Evolutionary conservation across 257 asterid genomes (phyloP), one percentile per base, ranked within the genome.

Genomic region (Solanum pennellii): DNA sequence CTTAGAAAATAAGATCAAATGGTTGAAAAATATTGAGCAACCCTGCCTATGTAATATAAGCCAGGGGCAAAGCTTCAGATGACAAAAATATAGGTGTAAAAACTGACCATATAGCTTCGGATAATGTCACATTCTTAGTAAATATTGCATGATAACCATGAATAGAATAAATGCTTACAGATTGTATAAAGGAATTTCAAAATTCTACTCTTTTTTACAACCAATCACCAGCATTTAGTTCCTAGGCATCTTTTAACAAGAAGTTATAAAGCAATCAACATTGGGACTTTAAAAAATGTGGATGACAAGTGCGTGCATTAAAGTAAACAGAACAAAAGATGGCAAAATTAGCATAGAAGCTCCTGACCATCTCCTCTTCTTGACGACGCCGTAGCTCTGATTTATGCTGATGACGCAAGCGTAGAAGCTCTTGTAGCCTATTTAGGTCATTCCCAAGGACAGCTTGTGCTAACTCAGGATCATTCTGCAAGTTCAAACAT

Each of bases 391-490:
- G 94, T 88, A 93, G 86, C 87, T 91, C 98, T 89, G 95, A 85
- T 89, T 93, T 93, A 73, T 95, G 98, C 86, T 91, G 95, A 92
- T 93, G 86, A 65, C 98, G 98, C 41, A 65, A 65, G 9, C 99
- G 98, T 88, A 97, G 92, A 86, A 94, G 87, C 41, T 93, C 99
- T 93, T 97, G 99, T 92, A 97, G 90, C 92, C 66, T 93, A 89
- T 94, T 92, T 89, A 94, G 91, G 91, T 97, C 99, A 90, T 97
- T 95, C 72, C 99, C 99, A 84, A 97, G 98, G 92, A 95, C 83
- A 89, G 90, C 93, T 94, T 95, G 99, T 88, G 98, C 99, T 83
- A 97, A 91, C 92, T 97, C 98, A 82, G 99, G 99, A 92, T 97
- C 98, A 82, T 90, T 94, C 99, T 97, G 89, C 86, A 87, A 90